Evolutionary conservation across 495 filamentous ascomycete genomes (phyloP).

Genomic region (Podospora appendiculata): DNA sequence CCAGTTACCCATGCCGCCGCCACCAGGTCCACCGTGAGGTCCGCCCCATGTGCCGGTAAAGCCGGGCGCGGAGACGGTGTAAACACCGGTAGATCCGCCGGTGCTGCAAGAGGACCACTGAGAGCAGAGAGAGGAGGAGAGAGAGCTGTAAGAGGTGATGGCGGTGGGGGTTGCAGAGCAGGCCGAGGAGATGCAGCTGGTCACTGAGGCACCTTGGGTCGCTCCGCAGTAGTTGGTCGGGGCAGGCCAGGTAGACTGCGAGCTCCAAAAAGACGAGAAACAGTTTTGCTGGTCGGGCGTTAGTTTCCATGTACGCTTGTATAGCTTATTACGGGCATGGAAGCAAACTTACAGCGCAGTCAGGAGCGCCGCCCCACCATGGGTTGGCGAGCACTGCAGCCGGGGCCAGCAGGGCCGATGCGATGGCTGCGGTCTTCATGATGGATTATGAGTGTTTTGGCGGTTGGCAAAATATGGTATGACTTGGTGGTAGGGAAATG

Average conservation of each 20-base stretch:
- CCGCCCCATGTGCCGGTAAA: constrained; percentile 33
- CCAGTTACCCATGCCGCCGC: neutral
- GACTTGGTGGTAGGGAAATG: too few relatives aligned
- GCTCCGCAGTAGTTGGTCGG: constrained; percentile 37
- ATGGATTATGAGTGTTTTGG: neutral
- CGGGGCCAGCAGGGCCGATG: constrained; percentile 9
- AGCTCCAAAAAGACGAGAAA: constrained; percentile 31
- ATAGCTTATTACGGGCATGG: neutral
- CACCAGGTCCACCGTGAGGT: constrained; percentile 6
- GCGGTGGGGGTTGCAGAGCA: constrained; percentile 34
- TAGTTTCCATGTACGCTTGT: neutral
- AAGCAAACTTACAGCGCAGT: constrained; percentile 32
- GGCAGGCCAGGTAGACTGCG: constrained; percentile 30
- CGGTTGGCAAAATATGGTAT: too few relatives aligned
- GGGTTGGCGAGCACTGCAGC: constrained; percentile 9
- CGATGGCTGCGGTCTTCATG: constrained; percentile 11
- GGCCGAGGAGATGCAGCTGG: constrained; percentile 27
- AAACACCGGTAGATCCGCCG: constrained; percentile 32
- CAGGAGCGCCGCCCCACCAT: constrained; percentile 36
- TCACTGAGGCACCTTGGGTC: constrained; percentile 23
- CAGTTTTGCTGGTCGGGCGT: constrained; percentile 27
- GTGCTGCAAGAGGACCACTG: constrained; percentile 28
- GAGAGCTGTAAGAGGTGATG: constrained; percentile 28
- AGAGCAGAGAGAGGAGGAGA: constrained; percentile 34
- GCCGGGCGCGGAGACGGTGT: constrained; percentile 31